These are phyloP conservation scores for Geosmithia morbida DNA, from an alignment of 2,329 filamentous ascomycete species.

Conservation along the genomic window DNA sequence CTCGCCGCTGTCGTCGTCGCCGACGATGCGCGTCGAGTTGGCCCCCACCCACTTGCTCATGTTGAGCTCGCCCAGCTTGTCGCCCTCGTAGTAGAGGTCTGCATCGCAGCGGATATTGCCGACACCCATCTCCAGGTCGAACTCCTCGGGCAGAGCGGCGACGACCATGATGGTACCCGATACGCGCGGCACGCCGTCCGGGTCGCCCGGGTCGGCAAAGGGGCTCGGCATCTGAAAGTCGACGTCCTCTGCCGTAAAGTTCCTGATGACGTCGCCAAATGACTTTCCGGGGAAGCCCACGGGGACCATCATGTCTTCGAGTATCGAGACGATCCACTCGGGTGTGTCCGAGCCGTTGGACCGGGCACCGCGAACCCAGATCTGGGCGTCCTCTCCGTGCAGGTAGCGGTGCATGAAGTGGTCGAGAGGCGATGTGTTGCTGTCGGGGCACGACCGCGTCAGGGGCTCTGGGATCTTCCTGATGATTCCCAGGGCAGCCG, in stretches of 20 bases:
- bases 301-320: slow-evolving; percentile 71
- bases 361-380: slow-evolving; percentile 72
- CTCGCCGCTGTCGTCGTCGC: slow-evolving; percentile 30
- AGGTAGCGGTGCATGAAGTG: slow-evolving; percentile 69
- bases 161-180: slow-evolving; percentile 73
- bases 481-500: slow-evolving; percentile 59
- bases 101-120: slow-evolving; percentile 61
- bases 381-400: slow-evolving; percentile 59
- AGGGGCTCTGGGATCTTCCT: slow-evolving; percentile 60
- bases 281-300: slow-evolving; percentile 71
- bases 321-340: slow-evolving; percentile 65
- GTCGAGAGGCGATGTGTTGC: slow-evolving; percentile 71
- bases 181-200: slow-evolving; percentile 60
- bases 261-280: slow-evolving; percentile 71
- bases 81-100: slow-evolving; percentile 64
- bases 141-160: slow-evolving; percentile 65
- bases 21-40: slow-evolving; percentile 54
- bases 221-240: slow-evolving; percentile 77
- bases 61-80: slow-evolving; percentile 70
- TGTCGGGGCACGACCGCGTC: slow-evolving; percentile 59
- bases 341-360: slow-evolving; percentile 55
- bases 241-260: slow-evolving; percentile 75
- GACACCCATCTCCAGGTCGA: slow-evolving; percentile 76
- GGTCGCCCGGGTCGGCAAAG: slow-evolving; percentile 59
- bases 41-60: slow-evolving; percentile 72